phyloP scores from a whole-genome alignment of 495 filamentous ascomycete species.

The Hypoxylon rickii region DNA sequence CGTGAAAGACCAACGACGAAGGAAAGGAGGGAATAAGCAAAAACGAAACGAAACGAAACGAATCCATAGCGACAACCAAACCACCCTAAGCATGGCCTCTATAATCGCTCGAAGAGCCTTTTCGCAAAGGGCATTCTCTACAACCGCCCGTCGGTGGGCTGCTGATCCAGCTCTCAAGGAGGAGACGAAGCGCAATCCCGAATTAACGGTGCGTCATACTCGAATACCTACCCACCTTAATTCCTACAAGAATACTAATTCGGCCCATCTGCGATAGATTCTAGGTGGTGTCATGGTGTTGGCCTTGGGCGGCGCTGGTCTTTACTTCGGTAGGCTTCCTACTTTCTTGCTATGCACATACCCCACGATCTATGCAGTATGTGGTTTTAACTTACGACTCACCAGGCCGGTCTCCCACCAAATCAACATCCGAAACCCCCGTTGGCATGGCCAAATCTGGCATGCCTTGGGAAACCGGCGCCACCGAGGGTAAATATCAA shows the following conservation, averaged over 20 bases:
- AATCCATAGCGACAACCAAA: neutral
- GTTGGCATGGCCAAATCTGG: slow-evolving; percentile 72
- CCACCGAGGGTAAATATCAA: slow-evolving; percentile 73
- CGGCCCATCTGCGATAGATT: slow-evolving; percentile 58
- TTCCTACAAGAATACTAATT: too few relatives aligned
- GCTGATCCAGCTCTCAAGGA: slow-evolving; percentile 49
- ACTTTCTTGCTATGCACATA: slow-evolving; percentile 3
- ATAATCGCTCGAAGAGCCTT: slow-evolving; percentile 51
- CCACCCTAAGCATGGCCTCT: slow-evolving; percentile 49
- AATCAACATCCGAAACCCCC: slow-evolving; percentile 75
- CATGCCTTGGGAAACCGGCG: slow-evolving; percentile 87
- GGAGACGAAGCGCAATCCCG: slow-evolving; percentile 58
- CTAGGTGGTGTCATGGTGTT: slow-evolving; percentile 90
- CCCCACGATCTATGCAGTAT: neutral
- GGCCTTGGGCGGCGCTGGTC: slow-evolving; percentile 85
- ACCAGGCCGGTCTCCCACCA: slow-evolving; percentile 83
- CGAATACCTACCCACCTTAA: slow-evolving; percentile 2
- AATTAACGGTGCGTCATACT: slow-evolving; percentile 53
- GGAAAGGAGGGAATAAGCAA: too few relatives aligned
- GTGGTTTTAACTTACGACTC: slow-evolving; percentile 34
- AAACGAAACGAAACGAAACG: neutral
- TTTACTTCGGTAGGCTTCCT: slow-evolving; percentile 68
- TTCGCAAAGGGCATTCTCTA: slow-evolving; percentile 44
- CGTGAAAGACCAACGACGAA: too few relatives aligned
- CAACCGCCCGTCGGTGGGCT: slow-evolving; percentile 49